phyloP scores from a whole-genome alignment of 768 basidiomycete species.

The Leucocoprinus sp. region DNA sequence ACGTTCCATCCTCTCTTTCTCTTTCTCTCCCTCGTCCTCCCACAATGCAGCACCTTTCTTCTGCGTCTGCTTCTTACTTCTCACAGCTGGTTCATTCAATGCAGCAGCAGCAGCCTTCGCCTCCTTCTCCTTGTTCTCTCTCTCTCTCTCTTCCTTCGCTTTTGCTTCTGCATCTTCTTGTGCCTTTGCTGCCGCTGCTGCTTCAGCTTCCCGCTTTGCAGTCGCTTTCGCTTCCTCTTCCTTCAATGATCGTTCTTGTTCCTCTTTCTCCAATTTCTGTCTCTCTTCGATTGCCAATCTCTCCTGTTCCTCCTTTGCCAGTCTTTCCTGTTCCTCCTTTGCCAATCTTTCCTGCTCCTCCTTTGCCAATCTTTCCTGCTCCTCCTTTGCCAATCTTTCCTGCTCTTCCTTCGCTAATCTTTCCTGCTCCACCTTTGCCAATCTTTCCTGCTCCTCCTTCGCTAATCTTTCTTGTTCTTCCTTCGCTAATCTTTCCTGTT shows the following conservation, averaged over 20 bases:
- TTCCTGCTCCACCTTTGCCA: conserved; percentile 9
- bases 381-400: too few species aligned
- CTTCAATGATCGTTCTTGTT: background rate
- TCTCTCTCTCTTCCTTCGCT: background rate
- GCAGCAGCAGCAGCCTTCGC: conserved; percentile 7
- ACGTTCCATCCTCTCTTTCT: conserved; percentile 8
- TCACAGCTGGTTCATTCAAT: background rate
- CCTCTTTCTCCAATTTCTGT: background rate
- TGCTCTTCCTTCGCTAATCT: conserved; percentile 1
- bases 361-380: too few species aligned
- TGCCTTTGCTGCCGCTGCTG: background rate
- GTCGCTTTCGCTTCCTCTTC: background rate
- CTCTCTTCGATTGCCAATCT: background rate
- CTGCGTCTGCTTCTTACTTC: conserved; percentile 3
- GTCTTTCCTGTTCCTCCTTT: too few species aligned
- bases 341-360: too few species aligned
- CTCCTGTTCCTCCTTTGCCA: too few species aligned
- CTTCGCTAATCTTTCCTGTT: background rate
- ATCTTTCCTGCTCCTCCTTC: conserved; percentile 12
- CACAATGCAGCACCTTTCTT: conserved; percentile 3
- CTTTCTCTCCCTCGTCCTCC: conserved; percentile 10
- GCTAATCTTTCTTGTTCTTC: conserved; percentile 1
- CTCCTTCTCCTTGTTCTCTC: conserved; percentile 1
- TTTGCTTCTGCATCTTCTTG: background rate
- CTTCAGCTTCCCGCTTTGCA: background rate